Base-by-base conservation (phyloP, 2,329 filamentous ascomycete species). In the Neocucurbitaria cava region DNA sequence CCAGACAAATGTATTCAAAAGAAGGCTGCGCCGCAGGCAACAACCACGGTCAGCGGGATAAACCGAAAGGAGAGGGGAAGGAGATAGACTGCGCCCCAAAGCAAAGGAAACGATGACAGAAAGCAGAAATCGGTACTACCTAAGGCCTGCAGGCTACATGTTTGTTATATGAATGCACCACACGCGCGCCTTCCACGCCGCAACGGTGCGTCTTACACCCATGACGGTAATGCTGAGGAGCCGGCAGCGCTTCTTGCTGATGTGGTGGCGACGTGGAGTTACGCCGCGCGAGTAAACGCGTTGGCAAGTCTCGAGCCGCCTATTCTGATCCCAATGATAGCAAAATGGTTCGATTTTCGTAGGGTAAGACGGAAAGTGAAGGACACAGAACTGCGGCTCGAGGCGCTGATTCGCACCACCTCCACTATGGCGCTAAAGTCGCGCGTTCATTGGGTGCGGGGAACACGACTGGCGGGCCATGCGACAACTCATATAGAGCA, bases 81-180 rank as follows among this genome's bases (percentile, higher is more conserved):
- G 49, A 47, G 52, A 49, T 28, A 46, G 48, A 60, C 59, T 64
- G 61, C 62, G 58, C 64, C 62, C 46, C 40, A 58, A 65, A 54
- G 46, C 33, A 59, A 58, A 61, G 50, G 44, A 56, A 51, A 58
- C 49, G 58, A 59, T 49, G 54, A 62, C 56, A 57, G 46, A 64
- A 64, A 61, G 61, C 54, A 64, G 63, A 62, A 63, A 53, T 51
- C 48, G 62, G 70, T 73, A 59, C 61, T 45, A 71, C 70, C 60
- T 62, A 56, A 60, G 58, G 63, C 62, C 65, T 70, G 70, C 64
- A 71, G 67, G 62, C 61, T 62, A 61, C 65, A 57, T 47, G 59
- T 56, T 64, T 52, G 53, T 56, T 72, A 72, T 73, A 73, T 70
- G 65, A 68, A 61, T 47, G 58, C 64, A 68, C 63, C 52, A 61